Percentiles rank a stretch among this genome's conserved stretches.
These are phyloP conservation scores for Epichloe aotearoae DNA, from an alignment of 2,329 filamentous ascomycete genomes.

Conservation along the genomic window DNA sequence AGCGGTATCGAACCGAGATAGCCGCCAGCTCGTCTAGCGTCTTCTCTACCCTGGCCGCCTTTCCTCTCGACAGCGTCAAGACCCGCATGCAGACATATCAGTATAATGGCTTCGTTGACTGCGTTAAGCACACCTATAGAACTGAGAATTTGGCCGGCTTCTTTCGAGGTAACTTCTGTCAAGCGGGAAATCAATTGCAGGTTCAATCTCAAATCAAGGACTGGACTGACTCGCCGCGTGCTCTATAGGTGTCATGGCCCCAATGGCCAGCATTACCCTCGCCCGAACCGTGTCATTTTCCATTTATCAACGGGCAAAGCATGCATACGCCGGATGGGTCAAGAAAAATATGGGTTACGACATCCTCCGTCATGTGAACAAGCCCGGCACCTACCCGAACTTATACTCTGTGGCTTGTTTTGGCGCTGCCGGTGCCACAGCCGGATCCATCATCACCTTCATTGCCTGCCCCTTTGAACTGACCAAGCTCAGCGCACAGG, in stretches of 20 bases:
- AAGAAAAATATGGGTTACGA: conserved; percentile 53
- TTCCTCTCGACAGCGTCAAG: conserved; percentile 80
- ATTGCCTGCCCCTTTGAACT: conserved; percentile 81
- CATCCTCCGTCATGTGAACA: conserved; percentile 60
- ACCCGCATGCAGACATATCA: conserved; percentile 82
- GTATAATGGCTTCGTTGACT: conserved; percentile 61
- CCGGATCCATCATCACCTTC: conserved; percentile 66
- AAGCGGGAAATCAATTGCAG: neutral
- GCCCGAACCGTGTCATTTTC: conserved; percentile 69
- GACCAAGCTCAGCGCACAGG: conserved; percentile 79
- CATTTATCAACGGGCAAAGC: conserved; percentile 66
- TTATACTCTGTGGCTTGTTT: conserved; percentile 64
- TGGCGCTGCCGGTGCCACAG: conserved; percentile 63
- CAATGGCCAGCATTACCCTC: conserved; percentile 65
- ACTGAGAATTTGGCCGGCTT: conserved; percentile 63
- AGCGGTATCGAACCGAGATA: conserved; percentile 69
- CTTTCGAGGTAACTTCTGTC: conserved; percentile 52
- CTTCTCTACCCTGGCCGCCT: conserved; percentile 67
- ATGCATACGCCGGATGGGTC: conserved; percentile 58
- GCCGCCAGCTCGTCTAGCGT: conserved; percentile 66
- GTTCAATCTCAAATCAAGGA: neutral
- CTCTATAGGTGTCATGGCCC: conserved; percentile 55
- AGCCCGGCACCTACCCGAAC: conserved; percentile 56
- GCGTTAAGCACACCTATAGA: conserved; percentile 61
- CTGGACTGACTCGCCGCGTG: neutral